These are phyloP conservation scores for Sideroxylon spinosum DNA, from an alignment of 179 eudicot genomes.

Conservation along the genomic window DNA sequence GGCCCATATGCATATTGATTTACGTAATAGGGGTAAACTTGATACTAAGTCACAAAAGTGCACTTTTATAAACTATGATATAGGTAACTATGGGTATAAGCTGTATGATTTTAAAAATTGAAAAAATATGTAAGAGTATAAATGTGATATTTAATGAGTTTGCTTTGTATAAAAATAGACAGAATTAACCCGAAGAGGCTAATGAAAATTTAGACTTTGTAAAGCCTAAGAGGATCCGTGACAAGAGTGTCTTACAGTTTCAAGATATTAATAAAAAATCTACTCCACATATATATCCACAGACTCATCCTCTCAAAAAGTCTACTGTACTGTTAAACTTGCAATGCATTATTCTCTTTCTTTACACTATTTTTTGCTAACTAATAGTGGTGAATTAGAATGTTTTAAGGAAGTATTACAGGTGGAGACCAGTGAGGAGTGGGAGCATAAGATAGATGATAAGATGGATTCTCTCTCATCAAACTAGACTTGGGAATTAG, in stretches of 20 bases:
- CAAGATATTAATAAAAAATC: not conserved
- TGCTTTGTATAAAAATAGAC: not conserved
- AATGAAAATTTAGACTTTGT: not conserved
- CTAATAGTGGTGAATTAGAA: not conserved
- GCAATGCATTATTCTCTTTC: not conserved
- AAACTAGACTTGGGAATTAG: not conserved
- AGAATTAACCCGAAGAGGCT: too few relatives aligned
- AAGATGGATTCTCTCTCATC: not conserved
- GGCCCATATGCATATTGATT: too few relatives aligned
- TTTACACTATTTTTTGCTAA: not conserved
- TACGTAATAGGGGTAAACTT: too few relatives aligned
- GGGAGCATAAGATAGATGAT: not conserved
- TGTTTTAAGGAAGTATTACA: not conserved
- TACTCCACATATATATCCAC: not conserved
- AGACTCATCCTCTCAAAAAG: not conserved
- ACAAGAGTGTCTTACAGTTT: not conserved
- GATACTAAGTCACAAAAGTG: too few relatives aligned
- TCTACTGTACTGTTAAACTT: not conserved
- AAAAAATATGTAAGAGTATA: not conserved
- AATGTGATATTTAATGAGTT: not conserved
- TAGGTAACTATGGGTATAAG: not conserved
- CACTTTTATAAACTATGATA: constrained; percentile 12
- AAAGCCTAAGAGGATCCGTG: not conserved
- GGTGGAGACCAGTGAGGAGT: not conserved
- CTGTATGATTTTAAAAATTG: constrained; percentile 12